phyloP scores from a whole-genome alignment of 305 asterid genomes.

The Rubia tinctorum region DNA sequence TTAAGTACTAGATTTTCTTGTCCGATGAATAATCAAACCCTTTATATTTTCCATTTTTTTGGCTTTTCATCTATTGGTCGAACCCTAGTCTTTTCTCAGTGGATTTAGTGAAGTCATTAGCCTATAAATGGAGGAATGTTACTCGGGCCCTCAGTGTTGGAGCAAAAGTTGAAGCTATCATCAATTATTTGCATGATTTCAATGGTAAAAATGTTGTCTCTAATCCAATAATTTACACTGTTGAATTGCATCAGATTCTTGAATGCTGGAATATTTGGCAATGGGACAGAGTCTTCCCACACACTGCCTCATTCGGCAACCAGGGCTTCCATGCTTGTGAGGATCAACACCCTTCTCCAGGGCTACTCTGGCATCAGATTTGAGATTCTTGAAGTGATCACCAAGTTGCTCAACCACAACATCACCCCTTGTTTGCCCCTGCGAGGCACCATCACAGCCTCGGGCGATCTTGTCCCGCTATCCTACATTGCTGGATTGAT shows the following conservation, averaged over 20 bases:
- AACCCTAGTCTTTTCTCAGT: no score
- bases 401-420: slow-evolving; percentile 50
- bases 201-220: not conserved
- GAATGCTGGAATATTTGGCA: slow-evolving; percentile 66
- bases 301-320: slow-evolving; percentile 54
- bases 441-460: slow-evolving; percentile 61
- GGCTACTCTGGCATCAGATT: slow-evolving; percentile 74
- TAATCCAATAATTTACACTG: not conserved
- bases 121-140: no score
- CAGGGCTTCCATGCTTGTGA: slow-evolving; percentile 65
- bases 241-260: slow-evolving; percentile 34
- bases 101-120: no score
- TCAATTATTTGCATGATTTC: not conserved
- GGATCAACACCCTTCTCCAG: slow-evolving; percentile 67
- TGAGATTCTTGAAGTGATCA: slow-evolving; percentile 54
- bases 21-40: no score
- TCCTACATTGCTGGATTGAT: slow-evolving; percentile 57
- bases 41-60: no score
- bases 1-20: no score
- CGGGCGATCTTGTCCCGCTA: slow-evolving; percentile 54
- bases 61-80: no score
- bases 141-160: no score
- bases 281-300: slow-evolving; percentile 45
- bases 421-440: slow-evolving; percentile 58
- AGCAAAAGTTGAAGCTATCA: no score